Evolutionary conservation across 164 flowering plant genomes (phyloP), one percentile per base, ranked within the genome.

Genomic region (Tetrastigma voinierianum): DNA sequence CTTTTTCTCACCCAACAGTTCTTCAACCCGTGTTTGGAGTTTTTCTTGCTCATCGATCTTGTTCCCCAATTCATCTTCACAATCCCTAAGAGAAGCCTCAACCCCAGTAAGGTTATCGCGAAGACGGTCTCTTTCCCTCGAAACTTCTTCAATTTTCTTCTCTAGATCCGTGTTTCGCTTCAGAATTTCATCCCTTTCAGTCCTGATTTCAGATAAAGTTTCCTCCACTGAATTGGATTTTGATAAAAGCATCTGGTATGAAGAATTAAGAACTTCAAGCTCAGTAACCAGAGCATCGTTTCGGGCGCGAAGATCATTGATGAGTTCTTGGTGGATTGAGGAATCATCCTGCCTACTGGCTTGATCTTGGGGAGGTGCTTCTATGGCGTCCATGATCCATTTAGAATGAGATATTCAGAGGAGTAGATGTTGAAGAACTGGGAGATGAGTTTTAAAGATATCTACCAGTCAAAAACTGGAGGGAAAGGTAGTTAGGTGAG

Each of bases 101-200:
- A 77, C 4, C 46, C 64, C 65, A 3, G 12, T 9, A 49, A 80
- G 20, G 65, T 74, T 69, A 1, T 18, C 46, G 10, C 59, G 59
- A 18, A 80, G 70, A 61, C 49, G 40, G 54, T 79, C 79, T 48
- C 77, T 63, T 51, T 83, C 83, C 21, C n/a, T 6, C 3, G 74
- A 65, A 15, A 81, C 32, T 17, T n/a, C n/a, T n/a, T 69, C 72
- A 16, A 76, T 21, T 1, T 52, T n/a, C 19, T 56, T 70, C n/a
- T n/a, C 21, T 16, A 78, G 60, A 1, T 47, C 58, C 25, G 56
- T 16, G 60, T 64, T 70, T 13, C 43, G 72, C 48, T 57, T 53
- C 59, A 70, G 0, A 14, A 56, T 59, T 17, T 71, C 78, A 57
- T 80, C 81, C 45, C 73, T 76, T 53, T 81, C 67, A 3, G 46